Base-by-base conservation (phyloP, 805 yeast species). In the Metschnikowia continentalis region DNA sequence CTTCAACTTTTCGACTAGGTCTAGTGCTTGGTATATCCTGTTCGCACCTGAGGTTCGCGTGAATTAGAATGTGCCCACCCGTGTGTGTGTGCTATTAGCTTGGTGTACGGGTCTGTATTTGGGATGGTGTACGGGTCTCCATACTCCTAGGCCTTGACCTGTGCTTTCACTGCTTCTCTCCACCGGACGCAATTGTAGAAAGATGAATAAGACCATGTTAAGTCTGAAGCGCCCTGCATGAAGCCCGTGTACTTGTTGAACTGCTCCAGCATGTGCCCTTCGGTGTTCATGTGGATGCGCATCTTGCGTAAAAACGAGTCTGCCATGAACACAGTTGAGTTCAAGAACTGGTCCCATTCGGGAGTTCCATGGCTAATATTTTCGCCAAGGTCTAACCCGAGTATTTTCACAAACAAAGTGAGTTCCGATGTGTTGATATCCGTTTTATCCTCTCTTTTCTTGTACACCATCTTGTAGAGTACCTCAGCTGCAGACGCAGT, bases 151-250 rank as follows among this genome's bases (percentile, higher is more conserved):
- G 30, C 30, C 30, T 26, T 26, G 11, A 8, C 30, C 42, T 14
- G n/a, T 17, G 19, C 32, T 13, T 15, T 26, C 35, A 22, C 46
- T 56, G 67, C 77, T 32, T 61, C 56, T 66, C 94, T 82, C 83
- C 88, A 80, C 64, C 84, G 75, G 51, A 79, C 70, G 10, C 92
- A 81, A 57, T 81, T 78, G 82, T 86, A 83, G 42, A 87, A 80
- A 4, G 96, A 78, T 32, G 90, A 81, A 64, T 89, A 89, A 54
- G 95, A 86, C 98, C 98, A 92, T 4, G 97, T 91, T 58, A 92
- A 78, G 59, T 88, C 81, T 49, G 71, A 69, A 0, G 98, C 98
- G 6, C 98, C 98, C 66, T 84, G 86, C 86, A 90, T 81, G 65
- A 68, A 90, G 0, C 98, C 98, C 39, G 78, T 81, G 60, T 83